phyloP scores from a whole-genome alignment of 2,329 filamentous ascomycete species.

The Diaporthe nobilis region DNA sequence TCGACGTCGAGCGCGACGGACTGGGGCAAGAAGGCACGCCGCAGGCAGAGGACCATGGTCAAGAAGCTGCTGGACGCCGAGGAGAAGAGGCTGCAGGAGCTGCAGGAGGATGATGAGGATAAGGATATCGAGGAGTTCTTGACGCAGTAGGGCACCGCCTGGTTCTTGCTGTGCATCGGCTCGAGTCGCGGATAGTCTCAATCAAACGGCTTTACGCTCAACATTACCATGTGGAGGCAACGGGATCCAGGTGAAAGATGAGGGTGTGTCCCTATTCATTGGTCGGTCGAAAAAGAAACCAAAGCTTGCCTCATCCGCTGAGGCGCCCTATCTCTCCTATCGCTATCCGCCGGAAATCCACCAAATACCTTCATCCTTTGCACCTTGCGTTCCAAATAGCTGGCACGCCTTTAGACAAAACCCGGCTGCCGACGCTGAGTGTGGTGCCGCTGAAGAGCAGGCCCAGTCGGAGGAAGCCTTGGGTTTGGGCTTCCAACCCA shows the following conservation, averaged over 20 bases:
- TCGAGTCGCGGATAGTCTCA: neutral
- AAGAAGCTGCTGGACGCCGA: slow-evolving; percentile 75
- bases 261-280: neutral
- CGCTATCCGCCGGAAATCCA: no score
- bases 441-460: no score
- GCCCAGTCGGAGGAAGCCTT: no score
- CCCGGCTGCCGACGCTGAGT: no score
- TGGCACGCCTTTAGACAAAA: no score
- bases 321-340: no score
- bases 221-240: neutral
- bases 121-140: slow-evolving; percentile 83
- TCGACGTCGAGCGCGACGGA: slow-evolving; percentile 59
- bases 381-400: no score
- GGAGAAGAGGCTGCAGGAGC: slow-evolving; percentile 70
- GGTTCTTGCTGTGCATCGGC: neutral
- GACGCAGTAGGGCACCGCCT: slow-evolving; percentile 59
- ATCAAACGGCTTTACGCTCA: neutral
- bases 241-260: no score
- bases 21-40: slow-evolving; percentile 80
- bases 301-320: no score
- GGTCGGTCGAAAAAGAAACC: no score
- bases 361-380: no score
- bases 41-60: slow-evolving; percentile 77
- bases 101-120: slow-evolving; percentile 75
- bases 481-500: no score